Evolutionary conservation across 164 flowering plant species (phyloP).

Genomic region (Stephania japonica): DNA sequence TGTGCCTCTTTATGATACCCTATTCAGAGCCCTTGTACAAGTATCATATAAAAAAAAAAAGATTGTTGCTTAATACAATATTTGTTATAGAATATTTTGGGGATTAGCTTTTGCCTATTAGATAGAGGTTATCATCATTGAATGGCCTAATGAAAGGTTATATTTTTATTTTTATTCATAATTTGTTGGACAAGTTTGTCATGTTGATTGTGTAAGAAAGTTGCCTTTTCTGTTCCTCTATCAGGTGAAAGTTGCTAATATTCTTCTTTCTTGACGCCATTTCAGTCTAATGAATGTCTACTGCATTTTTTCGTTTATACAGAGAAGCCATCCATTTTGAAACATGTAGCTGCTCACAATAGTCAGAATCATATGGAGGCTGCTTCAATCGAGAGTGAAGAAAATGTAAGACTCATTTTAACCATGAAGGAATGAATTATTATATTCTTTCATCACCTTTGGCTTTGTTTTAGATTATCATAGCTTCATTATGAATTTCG

Average conservation of each 20-base stretch:
- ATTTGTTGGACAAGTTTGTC: neutral
- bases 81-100: too few species aligned
- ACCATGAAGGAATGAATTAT: neutral
- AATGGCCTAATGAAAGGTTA: neutral
- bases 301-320: conserved; percentile 12
- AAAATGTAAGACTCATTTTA: conserved; percentile 40
- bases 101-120: too few species aligned
- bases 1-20: too few species aligned
- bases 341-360: conserved; percentile 20
- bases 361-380: conserved; percentile 14
- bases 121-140: neutral
- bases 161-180: neutral
- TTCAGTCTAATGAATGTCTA: neutral
- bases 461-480: neutral
- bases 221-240: neutral
- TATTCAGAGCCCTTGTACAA: too few species aligned
- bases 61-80: too few species aligned
- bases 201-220: neutral
- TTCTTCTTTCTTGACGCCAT: neutral
- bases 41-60: too few species aligned
- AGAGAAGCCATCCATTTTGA: conserved; percentile 30
- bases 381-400: conserved; percentile 33
- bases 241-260: neutral
- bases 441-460: neutral
- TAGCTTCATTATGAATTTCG: neutral